A percentile compares a stretch with the other conserved stretches of the same genome.
Evolutionary conservation across 345 rosid genomes (phyloP).

Genomic region (Rhizophora apiculata): DNA sequence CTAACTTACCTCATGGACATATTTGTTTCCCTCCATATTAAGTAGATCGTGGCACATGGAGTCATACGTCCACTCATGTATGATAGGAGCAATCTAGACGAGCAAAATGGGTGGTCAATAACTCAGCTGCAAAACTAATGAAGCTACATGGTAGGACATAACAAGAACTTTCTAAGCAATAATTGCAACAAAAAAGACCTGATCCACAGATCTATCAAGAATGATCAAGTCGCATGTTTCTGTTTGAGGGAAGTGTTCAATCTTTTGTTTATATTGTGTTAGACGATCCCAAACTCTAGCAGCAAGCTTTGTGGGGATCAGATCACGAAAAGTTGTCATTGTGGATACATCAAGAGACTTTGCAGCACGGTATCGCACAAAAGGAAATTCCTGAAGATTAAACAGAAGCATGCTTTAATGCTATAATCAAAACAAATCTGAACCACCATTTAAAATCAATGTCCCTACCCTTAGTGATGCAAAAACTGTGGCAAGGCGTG

Average conservation of each 20-base stretch:
- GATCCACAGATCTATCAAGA: slow-evolving; percentile 94
- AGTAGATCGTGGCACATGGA: slow-evolving; percentile 97
- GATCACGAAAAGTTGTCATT: slow-evolving; percentile 87
- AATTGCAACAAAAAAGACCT: slow-evolving; percentile 47
- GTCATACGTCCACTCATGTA: slow-evolving; percentile 99
- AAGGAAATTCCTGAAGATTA: slow-evolving; percentile 77
- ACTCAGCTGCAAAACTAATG: slow-evolving; percentile 1
- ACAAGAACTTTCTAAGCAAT: slow-evolving; percentile 6
- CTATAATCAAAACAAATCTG: not conserved
- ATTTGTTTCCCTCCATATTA: slow-evolving; percentile 95
- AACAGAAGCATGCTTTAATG: slow-evolving; percentile 18
- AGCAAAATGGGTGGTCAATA: slow-evolving; percentile 14
- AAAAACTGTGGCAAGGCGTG: slow-evolving; percentile 92
- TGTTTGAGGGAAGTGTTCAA: slow-evolving; percentile 76
- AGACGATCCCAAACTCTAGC: slow-evolving; percentile 97
- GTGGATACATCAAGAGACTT: slow-evolving; percentile 92
- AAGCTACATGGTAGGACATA: slow-evolving; percentile 11
- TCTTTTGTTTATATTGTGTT: slow-evolving; percentile 63
- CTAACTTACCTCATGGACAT: slow-evolving; percentile 77
- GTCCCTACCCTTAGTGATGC: slow-evolving; percentile 86
- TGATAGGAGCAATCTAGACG: slow-evolving; percentile 89
- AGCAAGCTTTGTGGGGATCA: slow-evolving; percentile 96
- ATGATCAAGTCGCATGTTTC: slow-evolving; percentile 97
- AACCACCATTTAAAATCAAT: slow-evolving; percentile 22
- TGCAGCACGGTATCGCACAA: slow-evolving; percentile 89